Evolutionary conservation across 805 yeast genomes (phyloP).

Genomic region (Kodamaea nitidulidarum): DNA sequence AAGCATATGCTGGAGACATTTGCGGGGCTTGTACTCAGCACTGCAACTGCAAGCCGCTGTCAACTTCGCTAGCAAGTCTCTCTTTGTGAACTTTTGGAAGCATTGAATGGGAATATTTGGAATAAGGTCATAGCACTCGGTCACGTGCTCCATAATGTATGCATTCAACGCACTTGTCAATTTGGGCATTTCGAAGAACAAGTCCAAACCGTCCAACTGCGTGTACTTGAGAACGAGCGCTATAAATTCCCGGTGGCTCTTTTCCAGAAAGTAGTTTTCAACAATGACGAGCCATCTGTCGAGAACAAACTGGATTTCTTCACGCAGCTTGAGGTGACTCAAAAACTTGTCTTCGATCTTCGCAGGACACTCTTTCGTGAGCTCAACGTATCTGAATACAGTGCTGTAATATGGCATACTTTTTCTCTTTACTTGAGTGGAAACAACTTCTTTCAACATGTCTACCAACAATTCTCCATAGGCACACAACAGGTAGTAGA

Average conservation of each 20-base stretch:
- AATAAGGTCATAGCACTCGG: conserved; percentile 10
- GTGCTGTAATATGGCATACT: conserved; percentile 29
- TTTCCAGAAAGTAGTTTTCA: conserved; percentile 27
- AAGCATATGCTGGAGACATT: conserved; percentile 4
- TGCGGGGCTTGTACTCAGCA: neutral
- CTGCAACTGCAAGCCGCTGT: neutral
- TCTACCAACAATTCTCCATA: conserved; percentile 31
- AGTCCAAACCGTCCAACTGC: conserved; percentile 24
- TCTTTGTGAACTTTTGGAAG: conserved; percentile 14
- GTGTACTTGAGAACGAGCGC: conserved; percentile 19
- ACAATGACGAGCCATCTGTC: conserved; percentile 54
- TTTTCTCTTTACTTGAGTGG: neutral
- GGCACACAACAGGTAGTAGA: conserved; percentile 45
- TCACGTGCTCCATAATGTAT: conserved; percentile 13
- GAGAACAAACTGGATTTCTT: conserved; percentile 20
- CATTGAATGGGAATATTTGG: conserved; percentile 48
- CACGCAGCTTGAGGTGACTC: neutral
- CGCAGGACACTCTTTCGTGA: conserved; percentile 21
- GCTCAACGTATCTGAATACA: conserved; percentile 49
- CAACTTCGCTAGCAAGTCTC: neutral
- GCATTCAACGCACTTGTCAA: conserved; percentile 29
- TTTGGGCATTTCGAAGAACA: conserved; percentile 46
- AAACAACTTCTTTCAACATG: neutral
- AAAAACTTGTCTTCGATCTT: conserved; percentile 2
- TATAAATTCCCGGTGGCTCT: conserved; percentile 28